Conservation (phyloP, 1,284 basidiomycete species). For the Puccinia polysora region DNA sequence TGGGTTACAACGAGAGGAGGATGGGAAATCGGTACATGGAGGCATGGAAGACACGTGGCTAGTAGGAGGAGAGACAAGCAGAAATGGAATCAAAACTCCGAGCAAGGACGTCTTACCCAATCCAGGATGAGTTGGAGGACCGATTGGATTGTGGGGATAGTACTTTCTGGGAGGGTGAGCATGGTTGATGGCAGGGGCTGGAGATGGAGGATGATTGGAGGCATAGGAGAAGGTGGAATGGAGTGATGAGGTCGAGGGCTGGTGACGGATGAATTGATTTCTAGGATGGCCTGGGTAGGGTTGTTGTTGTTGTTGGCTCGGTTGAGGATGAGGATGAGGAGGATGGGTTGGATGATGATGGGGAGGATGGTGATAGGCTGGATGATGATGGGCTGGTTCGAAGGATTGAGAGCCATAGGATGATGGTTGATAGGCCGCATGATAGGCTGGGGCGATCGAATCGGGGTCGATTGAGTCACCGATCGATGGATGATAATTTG, state of each 20-base stretch:
- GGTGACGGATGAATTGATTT: background rate
- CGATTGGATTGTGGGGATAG: background rate
- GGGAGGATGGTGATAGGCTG: background rate
- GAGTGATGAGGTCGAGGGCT: conserved; percentile 23
- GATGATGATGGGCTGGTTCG: background rate
- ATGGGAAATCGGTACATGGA: no score
- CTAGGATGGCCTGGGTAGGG: background rate
- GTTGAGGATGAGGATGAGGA: background rate
- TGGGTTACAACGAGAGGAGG: no score
- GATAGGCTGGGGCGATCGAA: no score
- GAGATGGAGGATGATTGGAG: conserved; percentile 2
- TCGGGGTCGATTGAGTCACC: no score
- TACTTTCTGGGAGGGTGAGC: background rate
- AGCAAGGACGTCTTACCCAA: conserved; percentile 16
- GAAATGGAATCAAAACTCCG: background rate
- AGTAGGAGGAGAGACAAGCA: no score
- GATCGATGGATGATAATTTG: no score
- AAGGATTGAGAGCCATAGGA: no score
- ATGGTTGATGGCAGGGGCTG: background rate
- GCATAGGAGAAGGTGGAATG: background rate
- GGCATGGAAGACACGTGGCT: no score
- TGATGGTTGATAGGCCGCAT: no score
- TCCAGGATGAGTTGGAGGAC: conserved; percentile 16
- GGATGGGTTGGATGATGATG: background rate
- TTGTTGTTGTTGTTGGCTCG: background rate